A percentile compares a stretch with the other conserved stretches of the same genome.
Evolutionary conservation across 129 eudicot genomes (phyloP).

Genomic region (sunflower (Helianthus annuus)): HanXRQr2.0-SUNRISE NC_035445.2:130167069-130167568

Average conservation of each 20-base stretch:
- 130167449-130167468: slow-evolving; percentile 8
- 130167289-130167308: not conserved
- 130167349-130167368: slow-evolving; percentile 84
- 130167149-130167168: too few relatives aligned
- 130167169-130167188: too few relatives aligned
- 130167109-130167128: too few relatives aligned
- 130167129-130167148: too few relatives aligned
- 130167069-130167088: too few relatives aligned
- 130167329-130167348: slow-evolving; percentile 91
- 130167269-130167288: not conserved
- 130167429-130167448: slow-evolving; percentile 22
- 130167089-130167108: too few relatives aligned
- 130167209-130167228: not conserved
- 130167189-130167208: not conserved
- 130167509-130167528: slow-evolving; percentile 93
- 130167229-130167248: not conserved
- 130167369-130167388: slow-evolving; percentile 90
- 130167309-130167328: not conserved
- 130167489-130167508: not conserved
- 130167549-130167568: slow-evolving; percentile 72
- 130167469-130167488: slow-evolving; percentile 4
- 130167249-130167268: not conserved
- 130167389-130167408: slow-evolving; percentile 98
- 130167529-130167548: slow-evolving; percentile 56
- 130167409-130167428: slow-evolving; percentile 41